Evolutionary conservation across 1,139 yeast species (phyloP).

Genomic region (Yamadazyma atlantica): DNA sequence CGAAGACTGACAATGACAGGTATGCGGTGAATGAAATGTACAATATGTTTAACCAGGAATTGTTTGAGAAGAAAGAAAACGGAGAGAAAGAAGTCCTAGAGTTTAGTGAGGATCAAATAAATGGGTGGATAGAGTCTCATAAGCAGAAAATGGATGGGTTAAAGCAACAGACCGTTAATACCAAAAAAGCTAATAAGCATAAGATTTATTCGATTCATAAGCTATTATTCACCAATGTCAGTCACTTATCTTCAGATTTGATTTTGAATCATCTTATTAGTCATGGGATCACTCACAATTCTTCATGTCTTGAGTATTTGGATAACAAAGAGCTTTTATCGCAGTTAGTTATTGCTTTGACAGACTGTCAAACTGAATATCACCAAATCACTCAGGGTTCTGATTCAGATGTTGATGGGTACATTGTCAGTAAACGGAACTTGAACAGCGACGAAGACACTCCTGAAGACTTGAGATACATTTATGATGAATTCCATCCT

Average conservation of each 20-base stretch:
- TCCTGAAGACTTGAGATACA: slow-evolving; percentile 41
- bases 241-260: slow-evolving; percentile 78
- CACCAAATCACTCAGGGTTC: slow-evolving; percentile 19
- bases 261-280: slow-evolving; percentile 56
- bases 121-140: slow-evolving; percentile 50
- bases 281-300: slow-evolving; percentile 46
- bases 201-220: slow-evolving; percentile 69
- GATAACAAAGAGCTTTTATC: slow-evolving; percentile 19
- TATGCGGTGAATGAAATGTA: slow-evolving; percentile 76
- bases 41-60: slow-evolving; percentile 52
- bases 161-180: slow-evolving; percentile 6
- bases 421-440: slow-evolving; percentile 64
- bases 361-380: slow-evolving; percentile 47
- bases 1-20: slow-evolving; percentile 46
- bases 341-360: slow-evolving; percentile 38
- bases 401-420: slow-evolving; percentile 44
- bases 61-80: slow-evolving; percentile 34
- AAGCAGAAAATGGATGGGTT: slow-evolving; percentile 23
- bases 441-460: slow-evolving; percentile 38
- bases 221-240: slow-evolving; percentile 62
- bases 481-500: slow-evolving; percentile 86
- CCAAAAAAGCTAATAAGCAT: slow-evolving; percentile 26
- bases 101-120: slow-evolving; percentile 37
- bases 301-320: slow-evolving; percentile 38
- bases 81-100: slow-evolving; percentile 11